Percentiles rank a stretch among this genome's conserved stretches.
These are phyloP conservation scores for Russula ochroleuca DNA, from an alignment of 768 basidiomycete genomes.

Conservation along the genomic window DNA sequence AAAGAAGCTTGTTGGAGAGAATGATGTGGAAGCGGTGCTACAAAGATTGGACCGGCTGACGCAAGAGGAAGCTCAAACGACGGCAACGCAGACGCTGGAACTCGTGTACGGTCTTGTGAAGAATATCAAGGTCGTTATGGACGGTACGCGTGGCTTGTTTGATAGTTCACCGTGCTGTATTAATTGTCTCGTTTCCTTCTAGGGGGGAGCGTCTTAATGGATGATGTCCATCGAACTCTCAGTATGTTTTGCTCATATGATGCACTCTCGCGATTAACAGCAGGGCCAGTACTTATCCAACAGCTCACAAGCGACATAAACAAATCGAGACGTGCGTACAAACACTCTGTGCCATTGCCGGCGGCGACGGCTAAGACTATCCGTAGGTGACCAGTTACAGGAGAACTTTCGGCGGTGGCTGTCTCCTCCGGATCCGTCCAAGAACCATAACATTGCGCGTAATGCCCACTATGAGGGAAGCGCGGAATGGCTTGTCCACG, in stretches of 20 bases:
- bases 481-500: not conserved
- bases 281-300: not conserved
- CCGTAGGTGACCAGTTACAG: not conserved
- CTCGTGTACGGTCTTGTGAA: not conserved
- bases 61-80: not conserved
- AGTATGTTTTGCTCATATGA: not conserved
- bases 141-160: not conserved
- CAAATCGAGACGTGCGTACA: conserved; percentile 1
- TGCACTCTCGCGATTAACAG: not conserved
- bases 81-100: not conserved
- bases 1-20: not conserved
- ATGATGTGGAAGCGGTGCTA: not conserved
- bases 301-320: not conserved
- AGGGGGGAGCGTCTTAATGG: not conserved
- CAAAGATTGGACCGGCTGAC: conserved; percentile 1
- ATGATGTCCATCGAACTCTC: not conserved
- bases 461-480: not conserved
- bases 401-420: not conserved
- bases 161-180: not conserved
- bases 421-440: not conserved
- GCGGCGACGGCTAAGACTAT: not conserved
- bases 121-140: not conserved
- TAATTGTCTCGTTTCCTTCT: not conserved
- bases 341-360: no score
- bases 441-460: not conserved